Evolutionary conservation across 371 early-diverging fungal species (phyloP).

Genomic region (Mortierella sp.): DNA sequence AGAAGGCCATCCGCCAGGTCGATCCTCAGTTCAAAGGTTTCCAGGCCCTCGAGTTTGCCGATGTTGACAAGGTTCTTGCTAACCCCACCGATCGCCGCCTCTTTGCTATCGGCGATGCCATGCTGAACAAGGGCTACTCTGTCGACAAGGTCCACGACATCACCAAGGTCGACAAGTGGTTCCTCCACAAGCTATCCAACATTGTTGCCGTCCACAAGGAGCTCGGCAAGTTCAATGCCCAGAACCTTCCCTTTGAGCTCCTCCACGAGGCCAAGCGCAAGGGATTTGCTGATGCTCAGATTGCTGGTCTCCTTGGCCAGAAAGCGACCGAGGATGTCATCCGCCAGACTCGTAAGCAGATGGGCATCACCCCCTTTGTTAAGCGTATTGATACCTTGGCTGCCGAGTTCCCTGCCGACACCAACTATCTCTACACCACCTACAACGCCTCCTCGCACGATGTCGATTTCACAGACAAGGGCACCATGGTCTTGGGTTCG

Average conservation of each 20-base stretch:
- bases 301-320: slow-evolving; percentile 72
- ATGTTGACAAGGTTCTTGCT: slow-evolving; percentile 79
- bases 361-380: slow-evolving; percentile 86
- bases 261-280: slow-evolving; percentile 83
- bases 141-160: slow-evolving; percentile 88
- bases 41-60: slow-evolving; percentile 67
- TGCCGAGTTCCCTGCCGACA: slow-evolving; percentile 93
- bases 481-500: slow-evolving; percentile 95
- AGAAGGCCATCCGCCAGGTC: slow-evolving; percentile 89
- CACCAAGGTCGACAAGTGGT: slow-evolving; percentile 97
- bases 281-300: slow-evolving; percentile 92
- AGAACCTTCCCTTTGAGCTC: slow-evolving; percentile 65
- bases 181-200: slow-evolving; percentile 92
- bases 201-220: slow-evolving; percentile 77
- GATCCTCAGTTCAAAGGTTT: slow-evolving; percentile 81
- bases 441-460: slow-evolving; percentile 92
- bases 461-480: slow-evolving; percentile 86
- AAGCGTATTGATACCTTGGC: slow-evolving; percentile 95
- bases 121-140: slow-evolving; percentile 85
- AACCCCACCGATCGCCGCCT: slow-evolving; percentile 92
- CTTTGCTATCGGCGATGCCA: slow-evolving; percentile 91
- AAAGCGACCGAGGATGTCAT: slow-evolving; percentile 72
- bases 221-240: slow-evolving; percentile 64
- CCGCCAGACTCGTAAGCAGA: slow-evolving; percentile 72
- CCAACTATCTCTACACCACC: slow-evolving; percentile 95